Base-by-base conservation (phyloP, 148 eudicot genomes). In the Cornus controversa region DNA sequence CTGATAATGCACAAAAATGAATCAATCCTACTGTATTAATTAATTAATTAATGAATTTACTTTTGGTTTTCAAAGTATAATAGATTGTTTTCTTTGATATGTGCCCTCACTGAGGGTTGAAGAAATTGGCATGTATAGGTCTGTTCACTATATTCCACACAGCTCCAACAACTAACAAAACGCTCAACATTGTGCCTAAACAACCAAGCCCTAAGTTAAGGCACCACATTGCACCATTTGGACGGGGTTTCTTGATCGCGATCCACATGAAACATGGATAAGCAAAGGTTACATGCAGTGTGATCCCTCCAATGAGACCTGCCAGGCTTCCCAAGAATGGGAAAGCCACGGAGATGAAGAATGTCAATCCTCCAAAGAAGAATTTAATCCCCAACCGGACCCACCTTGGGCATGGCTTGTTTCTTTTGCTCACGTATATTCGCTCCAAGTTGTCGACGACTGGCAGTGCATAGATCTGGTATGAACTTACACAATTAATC, bases 231-330 rank as follows among this genome's bases (percentile, higher is more conserved):
- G 75, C 24, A 23, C 87, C 73, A 10, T 57, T 78, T 37, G 20
- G 47, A 10, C 10, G 29, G 2, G 96, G 89, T 75, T 84, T 88
- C 85, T 84, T 88, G 50, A 90, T 84, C 3, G 73, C 71, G 16
- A 86, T 79, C 94, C 94, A 92, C 90, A 92, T 90, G 75, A 92
- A 81, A 77, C 97, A 92, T 0, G 97, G 97, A 50, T 90, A 90
- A 31, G 73, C 83, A 23, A 76, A 73, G 36, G 97, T 89, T 13
- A 92, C 29, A 14, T 91, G 94, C 67, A 90, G 36, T 0, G 89
- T 76, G 4, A 89, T 77, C 5, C 87, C 86, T 40, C 94, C 94
- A 0, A 89, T 78, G 2, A 92, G 62, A 28, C 80, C 57, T 24
- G 81, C 86, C 71, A 92, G 53, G 28, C 77, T 80, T 8, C 82